These are phyloP conservation scores for Mucor racemosus DNA, from an alignment of 371 early-diverging fungal species.

Conservation along the genomic window DNA sequence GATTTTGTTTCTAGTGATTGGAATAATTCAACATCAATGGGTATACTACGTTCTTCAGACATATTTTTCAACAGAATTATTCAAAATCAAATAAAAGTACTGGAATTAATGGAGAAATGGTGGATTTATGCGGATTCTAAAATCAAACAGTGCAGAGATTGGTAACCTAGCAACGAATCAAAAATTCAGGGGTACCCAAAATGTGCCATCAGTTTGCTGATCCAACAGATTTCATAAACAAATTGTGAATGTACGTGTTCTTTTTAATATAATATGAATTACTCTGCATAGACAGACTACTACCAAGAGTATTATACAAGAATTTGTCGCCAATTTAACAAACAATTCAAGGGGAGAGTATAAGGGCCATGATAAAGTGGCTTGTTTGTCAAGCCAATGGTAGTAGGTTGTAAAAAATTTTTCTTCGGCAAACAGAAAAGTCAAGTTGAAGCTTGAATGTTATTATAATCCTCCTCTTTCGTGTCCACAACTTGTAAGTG, in stretches of 20 bases:
- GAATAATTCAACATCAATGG: slow-evolving; percentile 20
- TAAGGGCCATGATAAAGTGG: neutral
- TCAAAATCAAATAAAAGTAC: too few relatives aligned
- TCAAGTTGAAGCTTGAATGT: neutral
- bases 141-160: neutral
- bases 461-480: slow-evolving; percentile 12
- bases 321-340: neutral
- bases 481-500: slow-evolving; percentile 13
- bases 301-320: neutral
- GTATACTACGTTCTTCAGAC: slow-evolving; percentile 5
- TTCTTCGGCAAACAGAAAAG: neutral
- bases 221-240: too few relatives aligned
- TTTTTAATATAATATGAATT: neutral
- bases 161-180: neutral
- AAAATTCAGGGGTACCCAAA: neutral
- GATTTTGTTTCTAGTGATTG: slow-evolving; percentile 25
- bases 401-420: neutral
- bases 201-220: neutral
- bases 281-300: neutral
- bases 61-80: neutral
- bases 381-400: neutral
- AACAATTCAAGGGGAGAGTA: neutral
- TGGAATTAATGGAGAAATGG: neutral
- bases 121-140: neutral
- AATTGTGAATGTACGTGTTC: neutral